A percentile compares a stretch with the other conserved stretches of the same genome.
Conservation (phyloP, 202 grass and related monocot genomes). For the Eragrostis tef region DNA sequence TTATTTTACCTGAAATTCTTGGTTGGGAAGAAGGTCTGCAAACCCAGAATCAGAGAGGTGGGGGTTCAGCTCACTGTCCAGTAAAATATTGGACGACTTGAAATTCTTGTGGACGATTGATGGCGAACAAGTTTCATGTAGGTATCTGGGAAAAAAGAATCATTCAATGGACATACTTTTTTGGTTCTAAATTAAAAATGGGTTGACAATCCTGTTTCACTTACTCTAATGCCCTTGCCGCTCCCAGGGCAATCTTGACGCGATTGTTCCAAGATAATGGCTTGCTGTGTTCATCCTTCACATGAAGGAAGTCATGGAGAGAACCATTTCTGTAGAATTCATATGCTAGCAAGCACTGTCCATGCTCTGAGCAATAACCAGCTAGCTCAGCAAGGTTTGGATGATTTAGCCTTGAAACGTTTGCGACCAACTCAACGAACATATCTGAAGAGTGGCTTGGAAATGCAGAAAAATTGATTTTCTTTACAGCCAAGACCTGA, state of each 20-base stretch:
- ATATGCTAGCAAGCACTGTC: constrained; percentile 80
- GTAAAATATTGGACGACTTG: constrained; percentile 86
- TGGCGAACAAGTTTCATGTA: constrained; percentile 86
- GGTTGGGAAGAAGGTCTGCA: constrained; percentile 59
- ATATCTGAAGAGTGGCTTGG: constrained; percentile 65
- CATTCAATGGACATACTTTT: constrained; percentile 20
- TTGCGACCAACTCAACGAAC: constrained; percentile 75
- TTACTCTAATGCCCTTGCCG: constrained; percentile 96
- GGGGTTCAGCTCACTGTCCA: constrained; percentile 78
- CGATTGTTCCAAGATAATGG: constrained; percentile 79
- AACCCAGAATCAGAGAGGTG: constrained; percentile 92
- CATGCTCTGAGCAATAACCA: constrained; percentile 90
- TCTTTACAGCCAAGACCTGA: constrained; percentile 86
- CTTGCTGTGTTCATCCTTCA: constrained; percentile 64
- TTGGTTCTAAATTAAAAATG: not conserved
- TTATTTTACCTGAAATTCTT: constrained; percentile 73
- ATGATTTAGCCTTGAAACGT: constrained; percentile 84
- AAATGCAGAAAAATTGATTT: constrained; percentile 75
- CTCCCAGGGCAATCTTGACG: constrained; percentile 88
- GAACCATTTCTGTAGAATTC: constrained; percentile 78
- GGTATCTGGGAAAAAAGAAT: constrained; percentile 64
- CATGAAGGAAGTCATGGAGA: constrained; percentile 73
- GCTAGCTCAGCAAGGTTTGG: constrained; percentile 71
- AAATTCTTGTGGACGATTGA: constrained; percentile 77
- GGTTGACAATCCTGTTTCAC: constrained; percentile 24